Conservation (phyloP, 1,139 yeast species). For the Yamadazyma conglobata region DNA sequence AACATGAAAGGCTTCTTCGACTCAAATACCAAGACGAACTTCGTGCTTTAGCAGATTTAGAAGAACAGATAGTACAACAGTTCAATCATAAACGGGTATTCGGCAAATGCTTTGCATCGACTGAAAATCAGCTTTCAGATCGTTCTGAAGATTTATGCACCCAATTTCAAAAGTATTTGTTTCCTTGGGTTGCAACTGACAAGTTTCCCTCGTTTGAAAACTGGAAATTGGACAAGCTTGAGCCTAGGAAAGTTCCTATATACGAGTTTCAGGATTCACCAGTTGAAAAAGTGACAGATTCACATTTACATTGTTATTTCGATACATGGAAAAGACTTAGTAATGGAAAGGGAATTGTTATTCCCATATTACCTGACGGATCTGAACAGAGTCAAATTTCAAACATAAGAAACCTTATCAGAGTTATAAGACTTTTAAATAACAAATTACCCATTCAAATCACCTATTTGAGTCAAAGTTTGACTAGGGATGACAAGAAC, state of each 20-base stretch:
- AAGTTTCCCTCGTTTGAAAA: slow-evolving; percentile 17
- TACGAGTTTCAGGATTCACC: slow-evolving; percentile 6
- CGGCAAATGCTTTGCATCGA: slow-evolving; percentile 26
- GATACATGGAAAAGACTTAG: slow-evolving; percentile 14
- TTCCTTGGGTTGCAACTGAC: slow-evolving; percentile 21
- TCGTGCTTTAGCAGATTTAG: slow-evolving; percentile 18
- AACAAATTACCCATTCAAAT: slow-evolving; percentile 33
- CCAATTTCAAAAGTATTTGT: slow-evolving; percentile 14
- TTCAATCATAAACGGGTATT: slow-evolving; percentile 27
- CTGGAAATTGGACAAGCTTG: slow-evolving; percentile 16
- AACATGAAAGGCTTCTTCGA: slow-evolving; percentile 15
- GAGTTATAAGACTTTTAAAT: slow-evolving; percentile 24
- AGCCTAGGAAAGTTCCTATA: slow-evolving; percentile 13
- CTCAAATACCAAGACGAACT: slow-evolving; percentile 12
- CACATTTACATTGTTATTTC: slow-evolving; percentile 14
- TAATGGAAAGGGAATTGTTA: slow-evolving; percentile 34
- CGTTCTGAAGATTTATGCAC: slow-evolving; percentile 10
- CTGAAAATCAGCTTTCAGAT: slow-evolving; percentile 1
- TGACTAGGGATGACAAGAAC: slow-evolving; percentile 18
- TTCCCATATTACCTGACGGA: slow-evolving; percentile 22
- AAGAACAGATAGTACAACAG: slow-evolving; percentile 20
- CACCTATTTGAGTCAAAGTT: slow-evolving; percentile 13
- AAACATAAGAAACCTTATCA: slow-evolving; percentile 21
- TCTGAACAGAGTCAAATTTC: slow-evolving; percentile 15
- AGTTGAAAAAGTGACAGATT: slow-evolving; percentile 1